Evolutionary conservation across 257 asterid species (phyloP).

Genomic region (Schizonepeta tenuifolia): DNA sequence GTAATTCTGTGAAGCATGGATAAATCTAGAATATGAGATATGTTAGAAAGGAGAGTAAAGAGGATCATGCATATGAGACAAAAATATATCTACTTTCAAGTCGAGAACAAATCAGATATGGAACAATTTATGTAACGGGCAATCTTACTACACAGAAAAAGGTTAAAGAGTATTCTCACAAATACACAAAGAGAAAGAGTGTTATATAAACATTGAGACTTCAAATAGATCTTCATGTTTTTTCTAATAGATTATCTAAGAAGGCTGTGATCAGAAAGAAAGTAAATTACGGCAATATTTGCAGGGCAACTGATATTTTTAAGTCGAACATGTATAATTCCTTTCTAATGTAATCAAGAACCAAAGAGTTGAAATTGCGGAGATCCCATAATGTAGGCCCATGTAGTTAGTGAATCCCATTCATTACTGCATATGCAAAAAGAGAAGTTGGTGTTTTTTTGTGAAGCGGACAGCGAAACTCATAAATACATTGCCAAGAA

Average conservation of each 20-base stretch:
- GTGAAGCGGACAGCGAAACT: conserved; percentile 24
- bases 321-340: neutral
- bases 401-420: conserved; percentile 2
- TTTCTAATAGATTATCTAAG: conserved; percentile 9
- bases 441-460: conserved; percentile 18
- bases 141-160: conserved; percentile 2
- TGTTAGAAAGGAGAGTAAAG: conserved; percentile 52
- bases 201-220: neutral
- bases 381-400: neutral
- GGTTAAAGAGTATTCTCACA: conserved; percentile 11
- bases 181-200: conserved; percentile 3
- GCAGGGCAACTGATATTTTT: conserved; percentile 6
- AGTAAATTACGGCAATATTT: neutral
- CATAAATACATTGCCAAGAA: conserved; percentile 18
- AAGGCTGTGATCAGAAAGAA: conserved; percentile 11
- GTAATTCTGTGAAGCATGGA: conserved; percentile 93
- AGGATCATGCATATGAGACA: conserved; percentile 30
- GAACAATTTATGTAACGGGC: conserved; percentile 20
- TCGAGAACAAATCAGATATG: conserved; percentile 27
- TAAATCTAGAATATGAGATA: conserved; percentile 81
- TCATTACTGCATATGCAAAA: conserved; percentile 22
- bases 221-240: conserved; percentile 4
- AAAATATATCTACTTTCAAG: conserved; percentile 16
- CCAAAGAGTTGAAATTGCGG: neutral
- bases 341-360: neutral